A percentile compares a stretch with the other conserved stretches of the same genome.
These are phyloP conservation scores for Paraphoma chrysanthemicola DNA, from an alignment of 2,329 filamentous ascomycete genomes.

Conservation along the genomic window DNA sequence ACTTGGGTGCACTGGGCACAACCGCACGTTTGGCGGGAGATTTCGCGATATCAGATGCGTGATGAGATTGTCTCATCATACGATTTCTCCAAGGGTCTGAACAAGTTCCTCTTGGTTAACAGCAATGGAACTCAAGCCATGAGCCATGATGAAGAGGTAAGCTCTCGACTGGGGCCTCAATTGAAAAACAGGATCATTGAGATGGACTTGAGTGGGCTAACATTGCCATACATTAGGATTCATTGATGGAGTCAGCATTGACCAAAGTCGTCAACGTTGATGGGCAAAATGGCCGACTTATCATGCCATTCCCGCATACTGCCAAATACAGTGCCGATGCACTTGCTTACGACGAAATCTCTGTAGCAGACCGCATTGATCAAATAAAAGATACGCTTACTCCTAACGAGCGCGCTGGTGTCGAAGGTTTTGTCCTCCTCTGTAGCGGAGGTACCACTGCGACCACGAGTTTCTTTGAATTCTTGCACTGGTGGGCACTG, in stretches of 20 bases:
- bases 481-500: slow-evolving; percentile 55
- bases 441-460: slow-evolving; percentile 54
- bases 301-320: slow-evolving; percentile 52
- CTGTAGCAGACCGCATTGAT: slow-evolving; percentile 52
- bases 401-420: slow-evolving; percentile 47
- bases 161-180: too few relatives aligned
- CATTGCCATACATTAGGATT: slow-evolving; percentile 27
- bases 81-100: slow-evolving; percentile 52
- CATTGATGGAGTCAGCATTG: slow-evolving; percentile 31
- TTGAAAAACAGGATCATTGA: too few relatives aligned
- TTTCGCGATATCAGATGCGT: slow-evolving; percentile 55
- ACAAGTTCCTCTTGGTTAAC: too few relatives aligned
- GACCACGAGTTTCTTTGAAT: slow-evolving; percentile 55
- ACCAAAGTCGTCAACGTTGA: slow-evolving; percentile 59
- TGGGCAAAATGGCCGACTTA: slow-evolving; percentile 46
- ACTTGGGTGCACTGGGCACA: slow-evolving; percentile 48
- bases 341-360: slow-evolving; percentile 23
- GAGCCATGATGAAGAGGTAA: slow-evolving; percentile 53
- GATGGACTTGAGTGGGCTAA: too few relatives aligned
- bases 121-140: slow-evolving; percentile 51
- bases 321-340: slow-evolving; percentile 21
- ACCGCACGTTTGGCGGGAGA: slow-evolving; percentile 44
- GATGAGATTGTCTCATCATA: slow-evolving; percentile 39
- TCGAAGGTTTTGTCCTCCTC: slow-evolving; percentile 54
- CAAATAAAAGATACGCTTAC: slow-evolving; percentile 50